Evolutionary conservation across 2,329 filamentous ascomycete genomes (phyloP).

Genomic region (Verticillium tricorpus): DNA sequence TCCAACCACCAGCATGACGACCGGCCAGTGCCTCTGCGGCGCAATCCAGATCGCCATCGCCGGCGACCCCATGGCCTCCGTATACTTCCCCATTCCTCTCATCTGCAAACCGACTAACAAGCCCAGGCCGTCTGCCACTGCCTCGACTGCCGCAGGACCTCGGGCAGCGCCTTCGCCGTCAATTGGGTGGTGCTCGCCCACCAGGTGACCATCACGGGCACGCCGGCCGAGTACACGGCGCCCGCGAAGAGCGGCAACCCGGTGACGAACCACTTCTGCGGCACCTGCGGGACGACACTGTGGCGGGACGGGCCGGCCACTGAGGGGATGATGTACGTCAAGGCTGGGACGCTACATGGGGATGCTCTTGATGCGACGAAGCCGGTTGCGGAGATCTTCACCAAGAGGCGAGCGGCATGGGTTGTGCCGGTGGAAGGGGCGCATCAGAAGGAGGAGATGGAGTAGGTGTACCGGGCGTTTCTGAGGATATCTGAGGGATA

Average conservation of each 20-base stretch:
- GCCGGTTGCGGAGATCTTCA: slow-evolving; percentile 5
- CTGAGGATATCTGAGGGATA: too few relatives aligned
- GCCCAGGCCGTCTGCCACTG: slow-evolving; percentile 7
- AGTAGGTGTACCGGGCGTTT: not conserved
- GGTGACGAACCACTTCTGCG: slow-evolving; percentile 5
- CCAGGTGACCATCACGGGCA: not conserved
- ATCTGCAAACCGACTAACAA: not conserved
- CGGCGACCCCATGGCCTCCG: slow-evolving; percentile 2
- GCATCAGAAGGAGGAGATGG: slow-evolving; percentile 4
- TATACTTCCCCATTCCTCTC: not conserved
- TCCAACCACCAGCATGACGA: not conserved
- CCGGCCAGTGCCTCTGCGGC: slow-evolving; percentile 3
- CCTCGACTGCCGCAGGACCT: slow-evolving; percentile 6
- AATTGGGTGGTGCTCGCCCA: slow-evolving; percentile 1
- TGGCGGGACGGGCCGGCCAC: slow-evolving; percentile 1
- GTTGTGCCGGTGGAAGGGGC: not conserved
- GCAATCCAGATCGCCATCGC: slow-evolving; percentile 1
- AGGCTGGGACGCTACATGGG: slow-evolving; percentile 3
- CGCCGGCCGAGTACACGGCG: not conserved
- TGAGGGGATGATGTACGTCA: slow-evolving; percentile 2
- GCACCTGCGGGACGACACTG: slow-evolving; percentile 1
- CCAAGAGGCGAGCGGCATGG: not conserved
- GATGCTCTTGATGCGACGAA: not conserved
- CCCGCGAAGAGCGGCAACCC: slow-evolving; percentile 4
- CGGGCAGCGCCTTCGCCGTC: slow-evolving; percentile 4